These are phyloP conservation scores for Teunomyces kruisii DNA, from an alignment of 805 yeast species.

Conservation along the genomic window DNA sequence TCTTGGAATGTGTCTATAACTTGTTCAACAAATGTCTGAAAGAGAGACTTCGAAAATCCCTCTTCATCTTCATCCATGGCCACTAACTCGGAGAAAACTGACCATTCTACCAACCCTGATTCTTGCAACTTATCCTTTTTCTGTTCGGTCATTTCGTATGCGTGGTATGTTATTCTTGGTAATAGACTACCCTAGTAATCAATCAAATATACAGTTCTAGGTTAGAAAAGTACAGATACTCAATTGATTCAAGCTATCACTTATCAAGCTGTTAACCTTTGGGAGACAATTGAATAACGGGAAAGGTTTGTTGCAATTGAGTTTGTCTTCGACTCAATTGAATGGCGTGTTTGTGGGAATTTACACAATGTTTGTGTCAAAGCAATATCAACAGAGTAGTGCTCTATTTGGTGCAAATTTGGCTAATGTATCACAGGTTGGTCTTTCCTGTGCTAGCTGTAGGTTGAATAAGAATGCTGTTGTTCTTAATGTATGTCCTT, in stretches of 20 bases:
- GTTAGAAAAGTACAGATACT: background rate
- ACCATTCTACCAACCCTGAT: slow-evolving; percentile 81
- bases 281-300: slow-evolving; percentile 1
- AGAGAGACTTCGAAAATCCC: slow-evolving; percentile 76
- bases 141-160: slow-evolving; percentile 10
- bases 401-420: background rate
- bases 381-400: background rate
- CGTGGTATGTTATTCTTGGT: background rate
- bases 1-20: slow-evolving; percentile 76
- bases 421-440: background rate
- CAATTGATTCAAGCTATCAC: background rate
- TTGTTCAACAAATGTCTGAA: slow-evolving; percentile 86
- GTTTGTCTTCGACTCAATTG: background rate
- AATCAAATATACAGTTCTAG: background rate
- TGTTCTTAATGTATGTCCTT: slow-evolving; percentile 1
- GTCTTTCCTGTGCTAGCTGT: background rate
- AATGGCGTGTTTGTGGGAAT: background rate
- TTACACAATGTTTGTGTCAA: background rate
- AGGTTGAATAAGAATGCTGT: background rate
- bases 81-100: slow-evolving; percentile 80
- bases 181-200: background rate
- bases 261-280: background rate
- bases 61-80: slow-evolving; percentile 97
- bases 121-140: slow-evolving; percentile 33
- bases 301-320: background rate